These are phyloP conservation scores for Pseudocercospora fijiensis DNA, from an alignment of 2,329 filamentous ascomycete species.

Conservation along the genomic window DNA sequence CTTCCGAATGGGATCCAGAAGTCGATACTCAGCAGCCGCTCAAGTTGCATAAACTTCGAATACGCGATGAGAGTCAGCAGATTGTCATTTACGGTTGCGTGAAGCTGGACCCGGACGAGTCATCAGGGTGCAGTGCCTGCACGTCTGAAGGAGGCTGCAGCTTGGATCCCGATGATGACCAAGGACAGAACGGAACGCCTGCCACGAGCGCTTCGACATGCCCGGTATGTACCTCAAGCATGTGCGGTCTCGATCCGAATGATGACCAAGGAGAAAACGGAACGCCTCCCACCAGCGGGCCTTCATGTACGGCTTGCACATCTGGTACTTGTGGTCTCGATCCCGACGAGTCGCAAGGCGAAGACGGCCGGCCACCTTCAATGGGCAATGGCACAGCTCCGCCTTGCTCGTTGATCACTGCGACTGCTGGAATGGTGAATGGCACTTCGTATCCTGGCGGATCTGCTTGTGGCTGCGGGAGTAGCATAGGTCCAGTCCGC, in stretches of 20 bases:
- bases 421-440: background rate
- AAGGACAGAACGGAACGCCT: constrained; percentile 2
- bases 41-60: background rate
- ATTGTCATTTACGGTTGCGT: constrained; percentile 6
- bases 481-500: background rate
- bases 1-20: background rate
- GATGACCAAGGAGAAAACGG: background rate
- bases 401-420: background rate
- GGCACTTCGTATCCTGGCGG: background rate
- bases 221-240: background rate
- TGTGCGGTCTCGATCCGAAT: background rate
- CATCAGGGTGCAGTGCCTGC: background rate
- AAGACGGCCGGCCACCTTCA: background rate
- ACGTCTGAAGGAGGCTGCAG: background rate
- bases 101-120: background rate
- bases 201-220: background rate
- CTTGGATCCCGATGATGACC: constrained; percentile 3
- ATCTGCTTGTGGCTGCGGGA: background rate
- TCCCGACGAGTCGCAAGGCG: background rate
- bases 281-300: background rate
- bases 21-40: background rate
- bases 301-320: background rate
- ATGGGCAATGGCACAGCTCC: background rate
- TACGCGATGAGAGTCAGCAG: background rate
- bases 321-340: background rate